phyloP scores from a whole-genome alignment of 345 rosid genomes.

The Linum trigynum region DNA sequence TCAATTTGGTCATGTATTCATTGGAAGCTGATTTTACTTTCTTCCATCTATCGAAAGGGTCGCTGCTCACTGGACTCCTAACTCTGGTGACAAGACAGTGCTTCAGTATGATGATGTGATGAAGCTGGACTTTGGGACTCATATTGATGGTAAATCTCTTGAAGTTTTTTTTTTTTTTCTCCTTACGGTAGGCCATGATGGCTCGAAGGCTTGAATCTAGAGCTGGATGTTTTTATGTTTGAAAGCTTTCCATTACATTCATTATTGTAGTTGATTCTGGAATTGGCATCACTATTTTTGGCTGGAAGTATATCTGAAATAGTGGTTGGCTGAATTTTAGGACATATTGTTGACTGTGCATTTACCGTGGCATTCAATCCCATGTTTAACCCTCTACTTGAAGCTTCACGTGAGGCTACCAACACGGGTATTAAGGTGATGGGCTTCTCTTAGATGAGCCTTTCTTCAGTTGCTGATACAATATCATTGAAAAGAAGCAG shows the following conservation, averaged over 20 bases:
- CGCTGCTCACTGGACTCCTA: conserved; percentile 99
- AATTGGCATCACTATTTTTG: background rate
- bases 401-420: conserved; percentile 93
- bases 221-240: background rate
- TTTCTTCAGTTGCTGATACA: too few relatives aligned
- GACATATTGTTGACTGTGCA: conserved; percentile 81
- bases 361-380: conserved; percentile 99
- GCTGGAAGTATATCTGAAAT: conserved; percentile 10
- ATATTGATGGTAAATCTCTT: conserved; percentile 60
- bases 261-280: background rate
- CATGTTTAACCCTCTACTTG: conserved; percentile 82
- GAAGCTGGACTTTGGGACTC: conserved; percentile 97
- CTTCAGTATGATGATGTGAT: conserved; percentile 95
- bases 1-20: conserved; percentile 9
- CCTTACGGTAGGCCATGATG: background rate
- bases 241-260: background rate
- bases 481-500: background rate
- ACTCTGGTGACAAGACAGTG: conserved; percentile 88
- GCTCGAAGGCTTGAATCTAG: background rate
- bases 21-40: conserved; percentile 11
- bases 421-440: conserved; percentile 91
- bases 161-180: background rate
- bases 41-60: conserved; percentile 39
- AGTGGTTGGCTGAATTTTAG: conserved; percentile 35
- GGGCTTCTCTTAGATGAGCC: background rate